Evolutionary conservation across 2,329 filamentous ascomycete genomes (phyloP).

Genomic region (Oidium heveae): DNA sequence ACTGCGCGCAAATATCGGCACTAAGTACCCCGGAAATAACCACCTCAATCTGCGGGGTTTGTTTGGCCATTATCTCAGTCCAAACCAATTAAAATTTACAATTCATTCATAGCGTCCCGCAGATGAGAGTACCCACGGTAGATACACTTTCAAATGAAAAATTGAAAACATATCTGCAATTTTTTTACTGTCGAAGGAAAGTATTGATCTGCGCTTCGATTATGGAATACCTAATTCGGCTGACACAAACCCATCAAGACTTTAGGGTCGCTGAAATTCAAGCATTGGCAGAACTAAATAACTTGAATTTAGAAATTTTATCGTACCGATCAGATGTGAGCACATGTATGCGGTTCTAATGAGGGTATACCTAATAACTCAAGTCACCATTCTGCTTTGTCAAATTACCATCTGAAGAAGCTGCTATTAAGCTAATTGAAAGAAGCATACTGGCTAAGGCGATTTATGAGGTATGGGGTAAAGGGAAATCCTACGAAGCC

Average conservation of each 20-base stretch:
- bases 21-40: no score
- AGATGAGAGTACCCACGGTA: no score
- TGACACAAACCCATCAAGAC: constrained; percentile 73
- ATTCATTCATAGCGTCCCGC: no score
- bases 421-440: constrained; percentile 39
- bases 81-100: no score
- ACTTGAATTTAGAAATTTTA: constrained; percentile 44
- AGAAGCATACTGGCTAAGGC: constrained; percentile 62
- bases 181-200: no score
- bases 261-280: constrained; percentile 70
- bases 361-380: constrained; percentile 15
- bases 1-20: no score
- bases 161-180: no score
- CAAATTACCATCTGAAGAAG: constrained; percentile 34
- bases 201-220: no score
- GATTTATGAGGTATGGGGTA: constrained; percentile 77
- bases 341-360: constrained; percentile 3
- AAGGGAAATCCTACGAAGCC: constrained; percentile 36
- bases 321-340: constrained; percentile 50
- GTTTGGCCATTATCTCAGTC: no score
- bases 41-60: no score
- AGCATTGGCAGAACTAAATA: constrained; percentile 46
- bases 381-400: constrained; percentile 68
- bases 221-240: constrained; percentile 68
- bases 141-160: no score